Evolutionary conservation across 2,329 filamentous ascomycete genomes (phyloP), one percentile per base, ranked within the genome.

Genomic region (Xylariales sp.): DNA sequence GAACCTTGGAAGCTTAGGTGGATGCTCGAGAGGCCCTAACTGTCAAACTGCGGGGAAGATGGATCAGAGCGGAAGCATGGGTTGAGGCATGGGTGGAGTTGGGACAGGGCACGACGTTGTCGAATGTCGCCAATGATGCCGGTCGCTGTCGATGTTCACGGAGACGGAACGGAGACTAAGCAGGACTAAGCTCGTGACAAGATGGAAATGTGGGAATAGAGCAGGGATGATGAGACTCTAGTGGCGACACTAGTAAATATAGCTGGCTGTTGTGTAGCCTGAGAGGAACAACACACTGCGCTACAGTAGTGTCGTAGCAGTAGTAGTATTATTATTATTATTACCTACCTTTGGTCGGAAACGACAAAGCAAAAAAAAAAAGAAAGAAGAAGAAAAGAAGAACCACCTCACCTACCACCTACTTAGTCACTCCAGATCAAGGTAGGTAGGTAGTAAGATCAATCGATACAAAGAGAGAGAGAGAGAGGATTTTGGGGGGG

Each of bases 21-120:
- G 69, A 56, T 68, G 62, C 61, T 56, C 45, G 16, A 18, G 65
- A 60, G 60, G 54, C 52, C 57, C 65, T 56, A 63, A 58, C 36
- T 61, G 49, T 23, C 60, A 64, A 60, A 68, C 53, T 70, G 69
- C 69, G 69, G 69, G 69, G 69, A 65, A 71, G 67, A 65, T 68
- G 69, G 69, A 52, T 59, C 64, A 65, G 54, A 36, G 61, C 63
- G 60, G 64, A 52, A 69, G 65, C 69, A 52, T 69, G 69, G 66
- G 39, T 41, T 41, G 39, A 14, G 12, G 65, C 50, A 39, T n/a
- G 53, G 54, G 64, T 66, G 60, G 66, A 54, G 69, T 50, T 16
- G n/a, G 45, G 56, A 60, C 53, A 63, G 54, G 50, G 48, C 34
- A 34, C 55, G 54, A 28, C 57, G 32, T 16, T 49, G 58, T 45